Evolutionary conservation across 1,284 basidiomycete genomes (phyloP), one percentile per base, ranked within the genome.

Genomic region (Moesziomyces sp.): DNA sequence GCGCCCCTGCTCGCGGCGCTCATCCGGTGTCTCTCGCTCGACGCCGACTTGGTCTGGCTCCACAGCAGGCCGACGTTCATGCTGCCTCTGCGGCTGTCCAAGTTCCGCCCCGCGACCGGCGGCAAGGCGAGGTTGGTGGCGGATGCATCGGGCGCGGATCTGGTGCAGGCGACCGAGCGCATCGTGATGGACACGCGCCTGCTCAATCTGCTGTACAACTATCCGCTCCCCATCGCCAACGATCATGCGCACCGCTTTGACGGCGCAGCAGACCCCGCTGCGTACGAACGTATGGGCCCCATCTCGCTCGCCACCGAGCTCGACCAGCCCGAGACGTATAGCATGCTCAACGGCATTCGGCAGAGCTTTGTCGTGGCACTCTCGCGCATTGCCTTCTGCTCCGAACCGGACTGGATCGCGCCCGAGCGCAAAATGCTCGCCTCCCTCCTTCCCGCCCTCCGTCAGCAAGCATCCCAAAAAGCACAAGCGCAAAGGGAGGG

Each of bases 271-370:
- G 43, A 7, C 6, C 5, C 24, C 6, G 24, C 35, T 10, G 49
- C 19, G 7, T 38, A 63, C 35, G 64, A 73, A 49, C 58, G 71
- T 3, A 65, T 52, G 61, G 51, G 53, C 8, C 21, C 51, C 21
- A 66, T 74, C 30, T 59, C 51, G 26, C 50, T 80, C 5, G 68
- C 73, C 1, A 48, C 69, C n/a, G 78, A 79, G 43, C 53, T 80
- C 10, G 58, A 74, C 11, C 65, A 67, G 14, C 73, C 73, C 3
- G 72, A 76, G 52, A 67, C 67, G 8, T 79, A 80, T 42, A 66
- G 65, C 26, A 70, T 78, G 61, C 60, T 80, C 40, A 80, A 82
- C 53, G 80, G 80, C 16, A 74, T 82, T 28, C 70, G 71, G 11
- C 74, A 79, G 55, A 77, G 70, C 16, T 82, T 79, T 43, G 55